A percentile compares a stretch with the other conserved stretches of the same genome.
These are phyloP conservation scores for Boletus holoroseus DNA, from an alignment of 1,284 basidiomycete genomes.

Conservation along the genomic window DNA sequence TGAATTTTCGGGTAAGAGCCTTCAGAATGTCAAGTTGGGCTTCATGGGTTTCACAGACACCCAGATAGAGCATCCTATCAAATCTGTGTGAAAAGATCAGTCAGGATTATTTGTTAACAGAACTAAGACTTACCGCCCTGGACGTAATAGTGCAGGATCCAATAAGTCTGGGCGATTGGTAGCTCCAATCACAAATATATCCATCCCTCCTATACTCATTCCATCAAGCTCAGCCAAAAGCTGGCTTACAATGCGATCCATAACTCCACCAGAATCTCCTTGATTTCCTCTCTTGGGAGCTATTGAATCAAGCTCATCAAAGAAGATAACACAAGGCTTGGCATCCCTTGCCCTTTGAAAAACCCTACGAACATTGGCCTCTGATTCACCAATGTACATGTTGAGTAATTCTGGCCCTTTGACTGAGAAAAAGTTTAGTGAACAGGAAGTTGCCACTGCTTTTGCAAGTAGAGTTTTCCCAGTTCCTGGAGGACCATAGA, in stretches of 20 bases:
- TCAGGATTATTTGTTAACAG: neutral
- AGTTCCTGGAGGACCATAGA: conserved; percentile 93
- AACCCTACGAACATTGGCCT: conserved; percentile 89
- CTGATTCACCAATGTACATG: conserved; percentile 99
- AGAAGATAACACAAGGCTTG: conserved; percentile 91
- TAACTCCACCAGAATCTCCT: conserved; percentile 94
- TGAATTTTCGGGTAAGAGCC: conserved; percentile 92
- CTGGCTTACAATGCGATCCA: conserved; percentile 97
- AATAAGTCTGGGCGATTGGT: conserved; percentile 96
- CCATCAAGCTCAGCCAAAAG: conserved; percentile 95
- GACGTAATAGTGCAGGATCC: conserved; percentile 88
- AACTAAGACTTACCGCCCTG: conserved; percentile 62
- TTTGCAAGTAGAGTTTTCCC: conserved; percentile 95
- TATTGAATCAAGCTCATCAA: conserved; percentile 96
- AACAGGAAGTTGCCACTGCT: conserved; percentile 89
- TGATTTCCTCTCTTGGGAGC: conserved; percentile 95
- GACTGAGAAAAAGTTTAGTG: conserved; percentile 92
- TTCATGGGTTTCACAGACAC: conserved; percentile 83
- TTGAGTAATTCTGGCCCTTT: conserved; percentile 96
- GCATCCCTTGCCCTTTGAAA: conserved; percentile 91
- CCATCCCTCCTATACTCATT: conserved; percentile 60
- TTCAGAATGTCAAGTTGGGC: conserved; percentile 86
- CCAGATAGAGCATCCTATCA: conserved; percentile 95
- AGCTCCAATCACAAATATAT: conserved; percentile 95
- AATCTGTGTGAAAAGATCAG: conserved; percentile 53